Evolutionary conservation across 805 yeast genomes (phyloP), one percentile per base, ranked within the genome.

Genomic region (Brettanomyces anomalus): DNA sequence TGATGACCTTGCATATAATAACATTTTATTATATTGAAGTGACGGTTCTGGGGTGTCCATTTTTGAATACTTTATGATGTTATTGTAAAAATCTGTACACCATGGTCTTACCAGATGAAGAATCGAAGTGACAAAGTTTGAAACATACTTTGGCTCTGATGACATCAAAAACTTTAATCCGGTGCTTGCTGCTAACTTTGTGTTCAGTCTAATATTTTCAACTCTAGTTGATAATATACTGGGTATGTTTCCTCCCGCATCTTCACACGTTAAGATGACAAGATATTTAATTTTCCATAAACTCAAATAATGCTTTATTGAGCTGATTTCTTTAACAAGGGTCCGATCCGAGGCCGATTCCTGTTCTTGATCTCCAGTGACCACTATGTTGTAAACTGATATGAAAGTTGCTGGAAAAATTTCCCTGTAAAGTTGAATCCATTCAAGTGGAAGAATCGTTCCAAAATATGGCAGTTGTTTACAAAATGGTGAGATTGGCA

Each of bases 361-460:
- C 36, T 43, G 42, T 4, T 34, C 59, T 16, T 21, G 6, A 14
- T 18, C 30, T n/a, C 32, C 33, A 5, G 40, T 15, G 5, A 17
- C 17, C 19, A 53, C 54, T 13, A 74, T 46, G 39, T 69, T 68
- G 49, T 68, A 67, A 32, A 76, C 66, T 2, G 71, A 54, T 2
- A 79, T 58, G 35, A 70, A 66, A 0, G 72, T 68, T 1, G 71
- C 49, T 0, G 85, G 85, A n/a, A 65, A 35, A 3, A 60, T 43
- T n/a, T 66, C 61, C 21, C 62, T 59, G 50, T 78, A 75, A 51
- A 76, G 78, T 31, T 67, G 64, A 13, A 77, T 45, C 86, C 85
- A 80, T 20, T 71, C 61, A 1, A 54, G 48, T 2, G 72, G 64
- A 26, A 76, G 51, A 1, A 76, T 48, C 0, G 70, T 68, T 31